Percentiles rank a stretch among this genome's conserved stretches.
Conservation (phyloP, 192 early-diverging fungal species). For the Gaertneriomyces semiglobifer region DNA sequence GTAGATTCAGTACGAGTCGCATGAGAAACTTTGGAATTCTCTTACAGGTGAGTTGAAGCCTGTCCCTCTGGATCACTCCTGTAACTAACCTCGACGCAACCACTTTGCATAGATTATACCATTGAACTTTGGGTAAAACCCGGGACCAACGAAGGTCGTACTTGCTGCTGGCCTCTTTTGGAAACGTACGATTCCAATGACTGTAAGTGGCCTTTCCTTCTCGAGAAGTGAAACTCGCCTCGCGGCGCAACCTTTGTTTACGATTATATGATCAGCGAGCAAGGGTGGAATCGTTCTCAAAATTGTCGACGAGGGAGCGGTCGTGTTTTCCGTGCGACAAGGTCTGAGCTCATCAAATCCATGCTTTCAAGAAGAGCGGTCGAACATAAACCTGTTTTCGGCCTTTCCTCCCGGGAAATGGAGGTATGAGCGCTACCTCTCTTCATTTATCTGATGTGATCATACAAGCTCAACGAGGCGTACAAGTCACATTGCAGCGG, state of each 20-base stretch:
- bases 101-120: neutral
- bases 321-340: neutral
- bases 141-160: conserved; percentile 8
- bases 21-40: neutral
- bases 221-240: too few species aligned
- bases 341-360: neutral
- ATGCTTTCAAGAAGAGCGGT: neutral
- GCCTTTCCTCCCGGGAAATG: neutral
- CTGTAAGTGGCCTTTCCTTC: neutral
- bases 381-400: neutral
- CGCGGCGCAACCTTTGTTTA: too few species aligned
- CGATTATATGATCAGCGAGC: too few species aligned
- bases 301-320: neutral
- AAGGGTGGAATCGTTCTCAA: neutral
- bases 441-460: neutral
- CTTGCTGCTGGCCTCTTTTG: conserved; percentile 12
- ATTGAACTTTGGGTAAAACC: conserved; percentile 16
- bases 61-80: too few species aligned
- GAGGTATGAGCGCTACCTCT: neutral
- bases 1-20: neutral
- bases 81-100: too few species aligned
- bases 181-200: conserved; percentile 13
- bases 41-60: neutral
- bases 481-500: conserved; percentile 10
- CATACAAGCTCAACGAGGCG: too few species aligned